Percentiles rank a stretch among this genome's conserved stretches.
Conservation (phyloP, 164 flowering plant species). For the Stephania japonica region DNA sequence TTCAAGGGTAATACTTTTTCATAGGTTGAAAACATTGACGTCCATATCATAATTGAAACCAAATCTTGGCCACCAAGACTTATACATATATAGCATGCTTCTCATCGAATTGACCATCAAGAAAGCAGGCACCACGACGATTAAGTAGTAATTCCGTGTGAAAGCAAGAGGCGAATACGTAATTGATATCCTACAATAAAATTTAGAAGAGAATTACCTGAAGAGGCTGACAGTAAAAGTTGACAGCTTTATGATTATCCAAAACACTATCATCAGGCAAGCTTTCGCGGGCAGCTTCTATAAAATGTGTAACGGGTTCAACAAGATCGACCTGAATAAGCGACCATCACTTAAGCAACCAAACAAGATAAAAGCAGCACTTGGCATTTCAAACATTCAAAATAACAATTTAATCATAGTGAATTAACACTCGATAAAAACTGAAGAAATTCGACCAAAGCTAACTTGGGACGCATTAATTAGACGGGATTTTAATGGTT, state of each 20-base stretch:
- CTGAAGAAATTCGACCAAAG: no score
- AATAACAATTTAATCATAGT: neutral
- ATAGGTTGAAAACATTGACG: neutral
- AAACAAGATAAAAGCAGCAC: conserved; percentile 1
- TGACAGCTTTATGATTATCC: conserved; percentile 53
- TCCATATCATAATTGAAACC: no score
- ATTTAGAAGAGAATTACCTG: conserved; percentile 43
- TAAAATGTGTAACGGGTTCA: conserved; percentile 94
- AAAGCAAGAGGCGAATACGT: neutral
- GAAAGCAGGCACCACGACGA: neutral
- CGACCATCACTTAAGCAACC: conserved; percentile 5
- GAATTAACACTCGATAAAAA: neutral
- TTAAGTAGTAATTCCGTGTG: neutral
- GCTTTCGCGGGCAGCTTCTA: conserved; percentile 76
- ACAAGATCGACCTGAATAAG: conserved; percentile 80
- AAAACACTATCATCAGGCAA: conserved; percentile 35
- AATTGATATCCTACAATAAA: neutral
- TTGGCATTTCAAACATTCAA: neutral
- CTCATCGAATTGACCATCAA: neutral
- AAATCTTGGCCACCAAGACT: no score
- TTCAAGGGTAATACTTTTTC: neutral
- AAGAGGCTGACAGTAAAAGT: conserved; percentile 82
- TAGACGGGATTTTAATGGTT: no score
- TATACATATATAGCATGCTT: no score
- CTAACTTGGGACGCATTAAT: no score